These are phyloP conservation scores for Antitrichia curtipendula DNA, from an alignment of 225 moss, liverwort and hornwort species.

Conservation along the genomic window DNA sequence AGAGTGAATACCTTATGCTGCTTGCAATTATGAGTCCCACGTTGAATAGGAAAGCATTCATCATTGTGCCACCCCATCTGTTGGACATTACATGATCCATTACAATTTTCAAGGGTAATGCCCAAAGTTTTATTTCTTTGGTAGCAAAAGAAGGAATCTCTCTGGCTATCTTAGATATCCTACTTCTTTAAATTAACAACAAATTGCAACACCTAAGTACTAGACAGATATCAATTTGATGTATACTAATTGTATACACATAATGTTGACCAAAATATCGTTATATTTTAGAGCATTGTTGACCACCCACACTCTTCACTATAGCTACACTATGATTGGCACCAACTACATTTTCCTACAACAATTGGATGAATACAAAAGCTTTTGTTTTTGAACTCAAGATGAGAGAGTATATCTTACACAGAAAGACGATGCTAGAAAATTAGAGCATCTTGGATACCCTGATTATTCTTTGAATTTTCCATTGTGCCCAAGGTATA, in stretches of 20 bases:
- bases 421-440: not conserved
- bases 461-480: not conserved
- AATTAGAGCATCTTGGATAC: not conserved
- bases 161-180: too few species aligned
- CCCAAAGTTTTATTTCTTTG: not conserved
- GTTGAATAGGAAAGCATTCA: slow-evolving; percentile 94
- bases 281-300: not conserved
- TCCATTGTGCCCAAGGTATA: not conserved
- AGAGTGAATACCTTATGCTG: slow-evolving; percentile 56
- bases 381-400: not conserved
- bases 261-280: not conserved
- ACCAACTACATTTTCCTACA: not conserved
- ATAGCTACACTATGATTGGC: not conserved
- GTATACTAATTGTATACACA: not conserved
- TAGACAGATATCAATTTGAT: not conserved
- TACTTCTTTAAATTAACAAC: not conserved
- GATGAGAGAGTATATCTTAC: not conserved
- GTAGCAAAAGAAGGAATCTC: not conserved
- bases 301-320: not conserved
- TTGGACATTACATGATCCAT: not conserved
- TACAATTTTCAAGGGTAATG: not conserved
- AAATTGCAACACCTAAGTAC: not conserved
- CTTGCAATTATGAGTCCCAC: slow-evolving; percentile 93
- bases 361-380: not conserved
- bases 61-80: slow-evolving; percentile 87